These are phyloP conservation scores for Cordyceps tenuipes DNA, from an alignment of 2,329 filamentous ascomycete species.

Conservation along the genomic window DNA sequence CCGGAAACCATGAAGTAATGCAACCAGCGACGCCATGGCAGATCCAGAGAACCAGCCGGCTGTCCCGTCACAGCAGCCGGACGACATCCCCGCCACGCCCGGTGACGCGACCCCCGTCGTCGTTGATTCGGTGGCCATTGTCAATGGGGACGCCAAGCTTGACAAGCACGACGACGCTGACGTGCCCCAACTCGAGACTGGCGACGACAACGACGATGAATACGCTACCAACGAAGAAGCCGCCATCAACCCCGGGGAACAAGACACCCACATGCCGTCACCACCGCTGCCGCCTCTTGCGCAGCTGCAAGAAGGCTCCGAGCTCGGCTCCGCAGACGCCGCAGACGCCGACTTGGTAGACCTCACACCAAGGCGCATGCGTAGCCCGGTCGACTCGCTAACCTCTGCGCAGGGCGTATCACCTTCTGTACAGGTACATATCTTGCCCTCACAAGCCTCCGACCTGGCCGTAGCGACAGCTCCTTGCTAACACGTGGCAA, in stretches of 20 bases:
- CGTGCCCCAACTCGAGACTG: constrained; percentile 10
- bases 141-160: neutral
- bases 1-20: constrained; percentile 7
- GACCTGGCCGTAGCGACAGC: neutral
- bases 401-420: constrained; percentile 69
- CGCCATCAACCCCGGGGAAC: constrained; percentile 7
- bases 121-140: neutral
- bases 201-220: neutral
- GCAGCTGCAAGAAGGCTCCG: constrained; percentile 28
- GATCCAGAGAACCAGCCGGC: constrained; percentile 5
- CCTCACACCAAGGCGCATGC: constrained; percentile 19
- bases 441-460: neutral
- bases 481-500: constrained; percentile 19
- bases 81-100: neutral
- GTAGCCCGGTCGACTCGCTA: constrained; percentile 56
- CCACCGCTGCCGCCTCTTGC: constrained; percentile 18
- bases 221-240: neutral
- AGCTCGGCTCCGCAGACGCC: constrained; percentile 20
- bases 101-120: neutral
- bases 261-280: constrained; percentile 27
- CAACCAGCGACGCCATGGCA: constrained; percentile 5
- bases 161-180: constrained; percentile 9
- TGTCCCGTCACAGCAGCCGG: neutral
- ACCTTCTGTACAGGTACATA: constrained; percentile 63
- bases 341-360: constrained; percentile 36